Evolutionary conservation across 2,329 filamentous ascomycete genomes (phyloP).

Genomic region (Alternaria sp.): DNA sequence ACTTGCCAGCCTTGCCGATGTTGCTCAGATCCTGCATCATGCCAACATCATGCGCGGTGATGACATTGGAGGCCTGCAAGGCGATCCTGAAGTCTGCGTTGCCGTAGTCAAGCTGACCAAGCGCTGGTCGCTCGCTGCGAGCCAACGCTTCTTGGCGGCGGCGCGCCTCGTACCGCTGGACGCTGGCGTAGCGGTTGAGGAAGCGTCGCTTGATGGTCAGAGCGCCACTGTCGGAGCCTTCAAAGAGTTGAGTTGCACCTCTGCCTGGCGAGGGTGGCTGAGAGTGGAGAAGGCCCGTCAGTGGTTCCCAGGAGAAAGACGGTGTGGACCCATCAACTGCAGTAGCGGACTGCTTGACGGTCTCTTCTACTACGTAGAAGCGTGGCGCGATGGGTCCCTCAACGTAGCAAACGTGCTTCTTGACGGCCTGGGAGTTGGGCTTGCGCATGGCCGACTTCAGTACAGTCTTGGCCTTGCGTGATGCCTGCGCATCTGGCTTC

Average conservation of each 20-base stretch:
- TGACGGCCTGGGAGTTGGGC: neutral
- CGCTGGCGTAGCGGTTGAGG: constrained; percentile 14
- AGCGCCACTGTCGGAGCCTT: neutral
- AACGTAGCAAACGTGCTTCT: constrained; percentile 9
- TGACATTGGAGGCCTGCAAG: constrained; percentile 3
- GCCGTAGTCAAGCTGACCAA: constrained; percentile 20
- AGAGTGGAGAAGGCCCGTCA: neutral
- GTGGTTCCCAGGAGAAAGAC: neutral
- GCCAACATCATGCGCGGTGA: constrained; percentile 14
- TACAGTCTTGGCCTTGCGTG: neutral
- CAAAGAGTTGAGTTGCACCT: neutral
- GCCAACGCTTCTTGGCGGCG: constrained; percentile 4
- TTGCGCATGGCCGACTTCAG: neutral
- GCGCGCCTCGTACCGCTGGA: constrained; percentile 15
- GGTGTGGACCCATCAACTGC: neutral
- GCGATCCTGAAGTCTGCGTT: constrained; percentile 16
- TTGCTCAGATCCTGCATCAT: constrained; percentile 4
- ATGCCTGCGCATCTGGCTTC: neutral
- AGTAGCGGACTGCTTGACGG: constrained; percentile 1
- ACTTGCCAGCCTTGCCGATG: neutral
- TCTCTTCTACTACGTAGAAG: constrained; percentile 3
- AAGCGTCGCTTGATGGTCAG: constrained; percentile 11
- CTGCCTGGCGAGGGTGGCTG: neutral
- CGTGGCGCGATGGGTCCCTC: neutral
- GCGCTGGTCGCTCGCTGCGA: neutral